These are phyloP conservation scores for Heritiera fomes DNA, from an alignment of 345 rosid species.

Conservation along the genomic window DNA sequence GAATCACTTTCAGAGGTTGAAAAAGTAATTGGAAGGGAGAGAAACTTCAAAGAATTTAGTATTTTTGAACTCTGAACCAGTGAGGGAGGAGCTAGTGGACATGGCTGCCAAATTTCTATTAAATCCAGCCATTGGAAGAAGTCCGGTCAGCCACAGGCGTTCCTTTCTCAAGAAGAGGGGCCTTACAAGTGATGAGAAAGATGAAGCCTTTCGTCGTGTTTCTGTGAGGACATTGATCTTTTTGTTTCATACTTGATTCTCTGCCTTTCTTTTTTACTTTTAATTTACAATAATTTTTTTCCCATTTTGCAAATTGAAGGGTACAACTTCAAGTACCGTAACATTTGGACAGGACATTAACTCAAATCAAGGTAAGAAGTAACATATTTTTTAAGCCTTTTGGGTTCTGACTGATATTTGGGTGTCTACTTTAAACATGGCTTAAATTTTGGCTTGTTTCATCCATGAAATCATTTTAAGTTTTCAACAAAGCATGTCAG, in stretches of 20 bases:
- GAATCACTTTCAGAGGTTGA: background rate
- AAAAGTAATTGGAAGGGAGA: background rate
- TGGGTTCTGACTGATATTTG: background rate
- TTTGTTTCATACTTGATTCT: background rate
- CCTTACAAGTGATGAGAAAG: slow-evolving; percentile 32
- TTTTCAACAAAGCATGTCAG: background rate
- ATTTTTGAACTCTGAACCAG: slow-evolving; percentile 15
- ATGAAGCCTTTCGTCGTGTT: slow-evolving; percentile 33
- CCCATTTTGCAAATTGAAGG: slow-evolving; percentile 22
- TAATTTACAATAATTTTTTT: background rate
- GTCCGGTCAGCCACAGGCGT: slow-evolving; percentile 23
- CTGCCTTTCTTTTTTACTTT: background rate
- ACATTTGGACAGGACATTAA: slow-evolving; percentile 4
- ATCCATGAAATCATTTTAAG: slow-evolving; percentile 1
- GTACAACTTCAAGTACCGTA: background rate
- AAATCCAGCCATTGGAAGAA: slow-evolving; percentile 24
- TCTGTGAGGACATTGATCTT: slow-evolving; percentile 27
- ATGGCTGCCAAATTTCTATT: slow-evolving; percentile 36
- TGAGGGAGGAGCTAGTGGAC: slow-evolving; percentile 33
- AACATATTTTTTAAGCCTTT: background rate
- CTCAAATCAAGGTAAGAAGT: slow-evolving; percentile 24
- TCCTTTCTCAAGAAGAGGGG: slow-evolving; percentile 38
- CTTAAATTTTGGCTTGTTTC: background rate
- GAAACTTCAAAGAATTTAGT: slow-evolving; percentile 2
- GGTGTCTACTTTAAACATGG: background rate